Evolutionary conservation across 192 early-diverging fungal species (phyloP).

Genomic region (Mortierella antarctica): DNA sequence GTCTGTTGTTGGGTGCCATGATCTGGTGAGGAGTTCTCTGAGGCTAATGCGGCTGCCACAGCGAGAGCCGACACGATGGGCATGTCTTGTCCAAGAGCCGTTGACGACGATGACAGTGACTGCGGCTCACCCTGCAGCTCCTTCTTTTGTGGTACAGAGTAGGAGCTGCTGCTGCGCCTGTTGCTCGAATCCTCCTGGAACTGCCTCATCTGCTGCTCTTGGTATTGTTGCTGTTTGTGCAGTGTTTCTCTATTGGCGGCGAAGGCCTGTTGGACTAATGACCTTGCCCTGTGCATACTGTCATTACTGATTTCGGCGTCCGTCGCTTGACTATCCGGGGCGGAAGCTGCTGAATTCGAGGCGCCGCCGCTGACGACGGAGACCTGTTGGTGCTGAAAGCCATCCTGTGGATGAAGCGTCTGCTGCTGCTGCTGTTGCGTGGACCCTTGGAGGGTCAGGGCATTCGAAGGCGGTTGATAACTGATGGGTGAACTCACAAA

Average conservation of each 20-base stretch:
- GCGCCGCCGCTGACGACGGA: not conserved
- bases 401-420: not conserved
- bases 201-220: constrained; percentile 24
- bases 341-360: not conserved
- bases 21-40: not conserved
- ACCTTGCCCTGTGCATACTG: not conserved
- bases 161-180: not conserved
- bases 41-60: not conserved
- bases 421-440: constrained; percentile 14
- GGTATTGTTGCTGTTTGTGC: constrained; percentile 23
- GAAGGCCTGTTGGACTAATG: not conserved
- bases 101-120: too few species aligned
- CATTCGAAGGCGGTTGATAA: constrained; percentile 12
- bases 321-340: not conserved
- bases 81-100: not conserved
- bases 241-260: constrained; percentile 5
- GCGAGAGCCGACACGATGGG: constrained; percentile 1
- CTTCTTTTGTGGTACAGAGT: too few species aligned
- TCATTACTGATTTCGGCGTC: not conserved
- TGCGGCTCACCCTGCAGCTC: too few species aligned
- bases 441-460: not conserved
- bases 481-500: constrained; percentile 38
- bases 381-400: constrained; percentile 6
- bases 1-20: not conserved
- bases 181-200: constrained; percentile 15